Evolutionary conservation across 805 yeast genomes (phyloP).

Genomic region (Yamadazyma kitorensis): DNA sequence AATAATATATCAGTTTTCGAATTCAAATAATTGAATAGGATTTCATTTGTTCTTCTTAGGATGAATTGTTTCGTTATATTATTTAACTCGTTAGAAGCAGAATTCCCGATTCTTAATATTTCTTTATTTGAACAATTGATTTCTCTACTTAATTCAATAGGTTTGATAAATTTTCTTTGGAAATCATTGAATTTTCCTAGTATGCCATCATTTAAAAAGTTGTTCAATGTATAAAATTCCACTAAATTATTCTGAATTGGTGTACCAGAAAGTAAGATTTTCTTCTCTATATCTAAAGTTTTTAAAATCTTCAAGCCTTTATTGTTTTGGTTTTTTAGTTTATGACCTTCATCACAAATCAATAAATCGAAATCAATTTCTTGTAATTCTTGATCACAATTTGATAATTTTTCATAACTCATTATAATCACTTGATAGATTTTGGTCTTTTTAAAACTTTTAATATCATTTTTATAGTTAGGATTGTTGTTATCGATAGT

Average conservation of each 20-base stretch:
- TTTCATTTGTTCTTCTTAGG: constrained; percentile 66
- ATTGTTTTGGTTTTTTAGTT: constrained; percentile 72
- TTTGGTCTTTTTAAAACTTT: constrained; percentile 59
- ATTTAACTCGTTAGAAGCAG: constrained; percentile 60
- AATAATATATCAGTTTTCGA: constrained; percentile 72
- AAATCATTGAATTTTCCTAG: constrained; percentile 61
- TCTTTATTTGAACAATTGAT: constrained; percentile 51
- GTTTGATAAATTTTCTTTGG: constrained; percentile 61
- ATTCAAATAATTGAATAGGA: constrained; percentile 59
- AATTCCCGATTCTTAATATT: constrained; percentile 55
- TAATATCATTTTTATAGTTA: constrained; percentile 55
- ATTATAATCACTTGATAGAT: constrained; percentile 81
- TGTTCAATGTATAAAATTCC: constrained; percentile 78
- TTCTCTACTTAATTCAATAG: constrained; percentile 70
- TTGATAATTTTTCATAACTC: constrained; percentile 80
- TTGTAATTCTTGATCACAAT: constrained; percentile 49
- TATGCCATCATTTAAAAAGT: constrained; percentile 82
- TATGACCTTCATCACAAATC: constrained; percentile 94
- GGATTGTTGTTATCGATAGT: constrained; percentile 50
- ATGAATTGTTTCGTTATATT: constrained; percentile 63
- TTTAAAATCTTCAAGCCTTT: constrained; percentile 67
- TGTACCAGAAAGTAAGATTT: constrained; percentile 78
- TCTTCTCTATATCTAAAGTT: constrained; percentile 48
- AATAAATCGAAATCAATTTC: constrained; percentile 59
- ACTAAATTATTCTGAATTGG: constrained; percentile 90